Evolutionary conservation across 441 rosid species (phyloP), one percentile per base, ranked within the genome.

Genomic region (Arabidopsis hybrid): DNA sequence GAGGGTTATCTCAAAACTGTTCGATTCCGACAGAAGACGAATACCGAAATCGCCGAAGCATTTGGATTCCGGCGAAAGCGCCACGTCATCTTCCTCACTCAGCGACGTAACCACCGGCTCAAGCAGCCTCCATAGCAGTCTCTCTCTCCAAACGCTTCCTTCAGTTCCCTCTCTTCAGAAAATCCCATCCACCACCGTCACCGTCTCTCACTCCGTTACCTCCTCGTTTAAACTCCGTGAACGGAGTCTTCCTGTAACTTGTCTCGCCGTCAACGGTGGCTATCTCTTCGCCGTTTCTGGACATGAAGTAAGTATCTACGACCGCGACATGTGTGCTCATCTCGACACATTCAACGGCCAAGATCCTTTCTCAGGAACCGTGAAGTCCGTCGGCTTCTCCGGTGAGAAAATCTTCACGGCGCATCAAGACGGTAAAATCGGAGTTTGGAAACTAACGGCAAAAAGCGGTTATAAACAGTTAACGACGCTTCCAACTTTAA

Each of bases 381-480:
- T 93, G 26, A 93, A 93, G 79, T 80, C 89, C 17, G 66, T 89
- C 32, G 50, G 83, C 31, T 85, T 90, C 80, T 84, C 80, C 72
- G 79, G 79, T 65, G 89, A 88, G 1, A 89, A 81, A 67, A 66
- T 94, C 68, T 80, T 90, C 78, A 86, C 96, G 1, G 91, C 96
- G 49, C 98, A 94, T 60, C 98, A 94, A 67, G 96, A 94, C 80
- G 77, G 88, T 49, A 85, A 85, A 76, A 89, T 94, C 85, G 93
- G 97, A 13, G 92, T 88, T 76, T 94, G 98, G 98, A 82, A 84
- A 63, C 16, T 81, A 42, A 73, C 90, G 67, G 66, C 69, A 9
- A 64, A 72, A 5, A 82, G 74, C 64, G 82, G 69, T 42, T 90
- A 94, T 75, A 82, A 78, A 66, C 66, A 83, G 67, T 55, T 82